These are phyloP conservation scores for Dunaliella sp. DNA, from an alignment of 139 green algal genomes.

Conservation along the genomic window DNA sequence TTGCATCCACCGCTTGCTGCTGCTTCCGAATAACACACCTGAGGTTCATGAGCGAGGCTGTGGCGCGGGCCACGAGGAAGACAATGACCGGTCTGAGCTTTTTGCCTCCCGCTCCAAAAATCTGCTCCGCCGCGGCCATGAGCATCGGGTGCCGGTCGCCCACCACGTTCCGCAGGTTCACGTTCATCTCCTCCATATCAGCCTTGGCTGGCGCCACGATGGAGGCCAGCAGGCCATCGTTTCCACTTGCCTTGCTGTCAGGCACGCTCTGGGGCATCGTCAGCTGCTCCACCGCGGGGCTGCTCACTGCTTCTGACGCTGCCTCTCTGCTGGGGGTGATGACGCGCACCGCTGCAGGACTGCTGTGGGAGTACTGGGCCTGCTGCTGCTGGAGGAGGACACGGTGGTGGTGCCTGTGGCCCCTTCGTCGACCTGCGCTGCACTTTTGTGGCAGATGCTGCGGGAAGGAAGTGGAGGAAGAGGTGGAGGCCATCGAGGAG, in stretches of 20 bases:
- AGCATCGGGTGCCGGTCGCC: conserved; percentile 91
- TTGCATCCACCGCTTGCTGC: too few relatives aligned
- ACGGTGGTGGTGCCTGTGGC: neutral
- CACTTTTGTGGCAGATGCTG: conserved; percentile 5
- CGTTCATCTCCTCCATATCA: conserved; percentile 83
- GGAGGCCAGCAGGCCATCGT: neutral
- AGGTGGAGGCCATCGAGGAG: neutral
- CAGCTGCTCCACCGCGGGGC: too few relatives aligned
- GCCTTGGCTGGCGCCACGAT: conserved; percentile 53
- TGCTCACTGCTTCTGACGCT: too few relatives aligned
- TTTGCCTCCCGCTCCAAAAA: conserved; percentile 96
- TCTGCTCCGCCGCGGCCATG: conserved; percentile 94
- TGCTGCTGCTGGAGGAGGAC: neutral
- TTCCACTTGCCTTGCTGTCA: neutral
- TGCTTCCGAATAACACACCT: conserved; percentile 57
- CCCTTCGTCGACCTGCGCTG: too few relatives aligned
- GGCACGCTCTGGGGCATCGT: too few relatives aligned
- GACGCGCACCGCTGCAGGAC: too few relatives aligned
- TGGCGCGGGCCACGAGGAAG: conserved; percentile 86
- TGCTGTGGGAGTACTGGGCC: too few relatives aligned
- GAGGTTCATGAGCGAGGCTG: conserved; percentile 54
- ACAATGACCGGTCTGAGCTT: conserved; percentile 87
- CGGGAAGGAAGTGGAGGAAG: neutral
- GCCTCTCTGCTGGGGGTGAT: neutral
- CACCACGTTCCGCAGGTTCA: conserved; percentile 86